A percentile compares a stretch with the other conserved stretches of the same genome.
These are phyloP conservation scores for Barbatosphaeria neglecta DNA, from an alignment of 495 filamentous ascomycete species.

Conservation along the genomic window DNA sequence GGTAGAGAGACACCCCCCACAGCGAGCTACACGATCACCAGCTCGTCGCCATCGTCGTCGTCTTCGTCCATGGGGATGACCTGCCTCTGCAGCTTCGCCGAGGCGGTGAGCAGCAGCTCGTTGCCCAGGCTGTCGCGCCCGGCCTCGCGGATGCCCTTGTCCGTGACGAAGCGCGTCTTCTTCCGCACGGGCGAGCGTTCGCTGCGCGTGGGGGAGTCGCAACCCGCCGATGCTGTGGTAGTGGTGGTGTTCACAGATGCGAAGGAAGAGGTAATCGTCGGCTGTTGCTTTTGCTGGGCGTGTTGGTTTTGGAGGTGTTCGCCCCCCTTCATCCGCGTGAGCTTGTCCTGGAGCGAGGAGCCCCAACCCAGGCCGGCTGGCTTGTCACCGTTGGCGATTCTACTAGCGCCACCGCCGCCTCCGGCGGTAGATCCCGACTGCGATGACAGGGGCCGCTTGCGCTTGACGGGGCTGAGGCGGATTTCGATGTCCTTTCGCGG, in stretches of 20 bases:
- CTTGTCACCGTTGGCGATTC: not conserved
- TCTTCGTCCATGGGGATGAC: slow-evolving; percentile 31
- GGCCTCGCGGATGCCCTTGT: slow-evolving; percentile 64
- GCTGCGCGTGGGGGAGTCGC: slow-evolving; percentile 5
- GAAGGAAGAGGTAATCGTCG: slow-evolving; percentile 4
- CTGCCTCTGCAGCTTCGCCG: slow-evolving; percentile 9
- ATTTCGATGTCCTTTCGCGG: slow-evolving; percentile 44
- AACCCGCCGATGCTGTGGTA: slow-evolving; percentile 11
- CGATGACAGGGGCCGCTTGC: slow-evolving; percentile 42
- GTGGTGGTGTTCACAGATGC: slow-evolving; percentile 12
- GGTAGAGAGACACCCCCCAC: too few species aligned
- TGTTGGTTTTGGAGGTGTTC: too few species aligned
- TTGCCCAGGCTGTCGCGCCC: slow-evolving; percentile 62
- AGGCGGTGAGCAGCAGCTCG: slow-evolving; percentile 20
- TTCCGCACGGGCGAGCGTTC: slow-evolving; percentile 45
- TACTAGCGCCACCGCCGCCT: not conserved
- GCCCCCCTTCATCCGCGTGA: slow-evolving; percentile 43
- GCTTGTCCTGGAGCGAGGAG: slow-evolving; percentile 28
- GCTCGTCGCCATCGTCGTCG: slow-evolving; percentile 30
- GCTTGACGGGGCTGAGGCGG: slow-evolving; percentile 61
- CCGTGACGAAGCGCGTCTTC: slow-evolving; percentile 73
- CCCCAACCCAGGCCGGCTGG: slow-evolving; percentile 41
- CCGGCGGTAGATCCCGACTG: slow-evolving; percentile 18
- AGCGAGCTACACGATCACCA: slow-evolving; percentile 18
- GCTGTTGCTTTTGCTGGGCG: too few species aligned